Percentiles rank a stretch among this genome's conserved stretches.
Evolutionary conservation across 805 yeast species (phyloP).

Genomic region (Spathaspora girioi): DNA sequence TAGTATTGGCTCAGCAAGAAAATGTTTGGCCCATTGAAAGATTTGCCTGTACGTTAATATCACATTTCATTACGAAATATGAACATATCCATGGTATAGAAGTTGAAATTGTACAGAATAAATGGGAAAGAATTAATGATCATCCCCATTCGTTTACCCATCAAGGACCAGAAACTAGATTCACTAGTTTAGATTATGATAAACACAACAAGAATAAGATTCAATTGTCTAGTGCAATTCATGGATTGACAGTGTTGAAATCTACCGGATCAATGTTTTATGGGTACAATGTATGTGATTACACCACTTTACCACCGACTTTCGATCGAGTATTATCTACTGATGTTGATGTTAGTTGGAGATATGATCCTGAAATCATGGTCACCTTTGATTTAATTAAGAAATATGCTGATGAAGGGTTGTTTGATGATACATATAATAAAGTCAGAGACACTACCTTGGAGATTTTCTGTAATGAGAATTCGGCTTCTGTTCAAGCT

Average conservation of each 20-base stretch:
- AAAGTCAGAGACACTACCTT: slow-evolving; percentile 67
- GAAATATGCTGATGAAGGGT: slow-evolving; percentile 47
- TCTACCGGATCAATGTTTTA: slow-evolving; percentile 92
- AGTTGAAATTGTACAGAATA: slow-evolving; percentile 63
- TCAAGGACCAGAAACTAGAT: slow-evolving; percentile 79
- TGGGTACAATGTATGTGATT: slow-evolving; percentile 82
- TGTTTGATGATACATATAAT: slow-evolving; percentile 63
- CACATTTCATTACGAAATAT: slow-evolving; percentile 78
- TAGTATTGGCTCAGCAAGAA: slow-evolving; percentile 75
- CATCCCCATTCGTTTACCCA: slow-evolving; percentile 84
- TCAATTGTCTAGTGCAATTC: slow-evolving; percentile 59
- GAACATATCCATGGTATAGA: slow-evolving; percentile 71
- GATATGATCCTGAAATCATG: slow-evolving; percentile 50
- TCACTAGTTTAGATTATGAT: slow-evolving; percentile 50
- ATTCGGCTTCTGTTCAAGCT: slow-evolving; percentile 93
- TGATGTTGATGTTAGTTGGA: slow-evolving; percentile 74
- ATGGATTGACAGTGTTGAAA: slow-evolving; percentile 80
- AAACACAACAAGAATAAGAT: slow-evolving; percentile 49
- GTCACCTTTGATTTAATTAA: slow-evolving; percentile 49
- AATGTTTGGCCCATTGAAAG: slow-evolving; percentile 90
- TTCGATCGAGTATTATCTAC: slow-evolving; percentile 84
- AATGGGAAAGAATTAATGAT: slow-evolving; percentile 70
- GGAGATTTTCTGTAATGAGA: slow-evolving; percentile 75
- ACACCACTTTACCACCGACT: slow-evolving; percentile 82
- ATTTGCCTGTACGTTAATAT: slow-evolving; percentile 79